Evolutionary conservation across 805 yeast genomes (phyloP), one percentile per base, ranked within the genome.

Genomic region (Clavispora santaluciae): DNA sequence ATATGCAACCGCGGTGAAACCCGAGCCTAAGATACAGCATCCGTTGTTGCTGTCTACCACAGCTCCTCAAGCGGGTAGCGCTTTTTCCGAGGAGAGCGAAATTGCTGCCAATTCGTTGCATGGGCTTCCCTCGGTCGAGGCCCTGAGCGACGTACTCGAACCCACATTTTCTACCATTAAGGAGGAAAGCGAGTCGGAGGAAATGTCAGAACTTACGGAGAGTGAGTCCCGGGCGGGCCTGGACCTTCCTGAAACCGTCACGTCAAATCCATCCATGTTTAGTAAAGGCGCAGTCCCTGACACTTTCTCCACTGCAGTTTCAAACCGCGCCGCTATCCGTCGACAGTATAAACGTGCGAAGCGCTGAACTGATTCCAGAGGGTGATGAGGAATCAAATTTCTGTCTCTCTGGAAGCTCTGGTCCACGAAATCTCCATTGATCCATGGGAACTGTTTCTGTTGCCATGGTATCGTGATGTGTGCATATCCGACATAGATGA

Each of bases 391-490:
- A 25, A 25, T n/a, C 29, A 25, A 25, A 25, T 25, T 8, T n/a
- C 5, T 16, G 11, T 23, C 13, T 25, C 29, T 25, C 29, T 12
- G 29, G 29, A 15, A 4, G 16, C 4, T 12, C 16, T 25, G 4
- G 6, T 5, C 16, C 29, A 25, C 4, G 16, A 25, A n/a, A n/a
- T 25, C 29, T 7, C 5, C 16, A 8, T 8, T 4, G 29, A 25
- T 7, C 16, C 16, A 7, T 5, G 29, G 29, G 29, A 25, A 8
- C 16, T n/a, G 29, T 15, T 25, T 25, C 13, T 8, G 21, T 30
- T 46, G 15, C 42, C 45, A 6, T 50, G 54, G 54, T 41, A 44
- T 8, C 40, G 36, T 9, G 40, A 48, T 15, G 23, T 46, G 3
- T 37, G 37, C 5, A 31, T 37, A 10, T 37, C 42, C n/a, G 48